Base-by-base conservation (phyloP, 345 rosid genomes). In the Lumnitzera littorea region DNA sequence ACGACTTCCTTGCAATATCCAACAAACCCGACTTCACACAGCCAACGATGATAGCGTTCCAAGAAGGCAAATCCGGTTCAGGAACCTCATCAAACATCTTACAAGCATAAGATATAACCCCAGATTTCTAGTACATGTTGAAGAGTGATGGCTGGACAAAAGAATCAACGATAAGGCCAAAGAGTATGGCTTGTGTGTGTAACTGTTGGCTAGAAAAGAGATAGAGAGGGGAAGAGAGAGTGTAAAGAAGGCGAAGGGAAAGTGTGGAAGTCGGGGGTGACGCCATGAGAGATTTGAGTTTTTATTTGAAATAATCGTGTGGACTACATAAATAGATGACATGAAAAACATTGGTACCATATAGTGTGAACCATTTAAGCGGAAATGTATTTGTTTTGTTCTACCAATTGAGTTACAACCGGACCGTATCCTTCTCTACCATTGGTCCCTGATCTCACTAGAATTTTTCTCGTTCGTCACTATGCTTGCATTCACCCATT, bases 11-110 rank as follows among this genome's bases (percentile, higher is more conserved):
- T 4, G 91, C 85, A 27, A 13, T 27, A 2, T 70, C 70, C 4
- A 74, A 12, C 41, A 61, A 58, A n/a, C 88, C 82, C 16, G 66
- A 63, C 53, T 65, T 76, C 1, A 70, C 63, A 12, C 66, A 74
- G 0, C 60, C 78, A n/a, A 74, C 62, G 0, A 76, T 48, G 62
- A 82, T 9, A 7, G 88, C 74, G 71, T 85, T 85, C 91, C 88
- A 85, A 51, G 85, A 76, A 7, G 83, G 76, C 46, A 78, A 66
- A 62, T 73, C 82, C n/a, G 46, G 68, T 0, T 71, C 64, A 29
- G 13, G 23, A 0, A 75, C 66, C 17, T 80, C 82, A 43, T 76
- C 68, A 36, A 84, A 84, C 60, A 76, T 76, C 13, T 65, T 76
- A 5, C 58, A 74, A 24, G 82, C 76, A 27, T 57, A 69, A 23